Conservation (phyloP, 108 stramenopile genomes). For the Cyclotella distinguenda region DNA sequence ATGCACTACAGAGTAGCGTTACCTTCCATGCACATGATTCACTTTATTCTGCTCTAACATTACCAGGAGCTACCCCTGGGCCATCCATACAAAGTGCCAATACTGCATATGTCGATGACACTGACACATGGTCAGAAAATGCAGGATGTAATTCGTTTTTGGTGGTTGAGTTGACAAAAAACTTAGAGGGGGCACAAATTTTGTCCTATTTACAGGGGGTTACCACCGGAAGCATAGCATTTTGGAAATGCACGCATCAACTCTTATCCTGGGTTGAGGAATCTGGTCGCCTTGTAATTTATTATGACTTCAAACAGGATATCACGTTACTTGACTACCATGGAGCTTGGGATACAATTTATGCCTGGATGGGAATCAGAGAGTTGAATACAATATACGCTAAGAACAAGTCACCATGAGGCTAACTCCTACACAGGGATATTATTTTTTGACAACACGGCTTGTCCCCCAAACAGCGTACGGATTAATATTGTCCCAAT, state of each 20-base stretch:
- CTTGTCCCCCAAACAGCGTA: neutral
- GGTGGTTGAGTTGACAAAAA: neutral
- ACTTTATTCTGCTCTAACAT: neutral
- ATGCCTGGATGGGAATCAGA: neutral
- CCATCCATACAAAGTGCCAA: neutral
- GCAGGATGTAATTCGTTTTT: neutral
- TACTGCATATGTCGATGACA: conserved; percentile 20
- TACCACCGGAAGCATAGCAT: too few species aligned
- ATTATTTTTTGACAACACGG: neutral
- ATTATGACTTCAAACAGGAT: neutral
- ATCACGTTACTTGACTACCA: neutral
- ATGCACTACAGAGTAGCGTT: neutral
- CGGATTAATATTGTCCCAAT: neutral
- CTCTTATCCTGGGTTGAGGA: too few species aligned
- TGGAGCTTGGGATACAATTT: neutral
- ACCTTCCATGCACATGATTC: neutral
- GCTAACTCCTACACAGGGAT: neutral
- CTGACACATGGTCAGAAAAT: neutral
- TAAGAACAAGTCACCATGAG: neutral
- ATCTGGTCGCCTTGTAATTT: too few species aligned
- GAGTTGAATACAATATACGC: neutral
- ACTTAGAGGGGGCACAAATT: too few species aligned
- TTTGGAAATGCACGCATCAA: neutral
- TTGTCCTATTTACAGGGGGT: too few species aligned
- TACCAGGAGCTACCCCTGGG: neutral